Evolutionary conservation across 164 flowering plant species (phyloP), one percentile per base, ranked within the genome.

Genomic region (Vitis cinerea): DNA sequence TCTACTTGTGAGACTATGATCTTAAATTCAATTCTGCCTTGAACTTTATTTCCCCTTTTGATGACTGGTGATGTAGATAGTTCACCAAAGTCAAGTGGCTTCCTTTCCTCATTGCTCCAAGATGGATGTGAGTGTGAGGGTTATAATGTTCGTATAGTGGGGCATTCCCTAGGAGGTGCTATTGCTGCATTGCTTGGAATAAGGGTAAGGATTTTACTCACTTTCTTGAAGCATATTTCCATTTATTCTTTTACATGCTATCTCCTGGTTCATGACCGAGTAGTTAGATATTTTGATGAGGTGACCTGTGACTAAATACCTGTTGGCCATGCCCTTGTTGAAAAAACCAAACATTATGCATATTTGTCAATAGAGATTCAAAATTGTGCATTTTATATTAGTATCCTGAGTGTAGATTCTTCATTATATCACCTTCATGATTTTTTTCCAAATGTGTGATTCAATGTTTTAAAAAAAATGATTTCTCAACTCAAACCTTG

Each of bases 141-240:
- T 5, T 93, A 93, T 74, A 71, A 64, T 44, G 48, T 90, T 56
- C 87, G 88, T 52, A 87, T 90, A 65, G 96, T 90, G 50, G 98
- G 98, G 44, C 98, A 93, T 77, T 93, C 98, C 67, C 80, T 93
- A 1, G 98, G 98, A 72, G 96, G 98, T 66, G 84, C 98, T 31
- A 86, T 93, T 76, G 89, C 84, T 71, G 68, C 96, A 63, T 64
- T 93, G 66, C 81, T 93, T 13, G 98, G 96, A 79, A 2, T 90
- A 50, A 80, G 85, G 88, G 93, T 90, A 85, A 81, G 79, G 9
- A n/a, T 48, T 72, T 63, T 63, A 7, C 66, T 49, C 23, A 10
- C 69, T 66, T 30, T 10, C 12, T 50, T 47, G 52, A 1, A 23
- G 27, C 7, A 11, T 9, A 2, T 50, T 31, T 48, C 10, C 12